Evolutionary conservation across 1,284 basidiomycete species (phyloP), one percentile per base, ranked within the genome.

Genomic region (Xerocomus amazonicus): DNA sequence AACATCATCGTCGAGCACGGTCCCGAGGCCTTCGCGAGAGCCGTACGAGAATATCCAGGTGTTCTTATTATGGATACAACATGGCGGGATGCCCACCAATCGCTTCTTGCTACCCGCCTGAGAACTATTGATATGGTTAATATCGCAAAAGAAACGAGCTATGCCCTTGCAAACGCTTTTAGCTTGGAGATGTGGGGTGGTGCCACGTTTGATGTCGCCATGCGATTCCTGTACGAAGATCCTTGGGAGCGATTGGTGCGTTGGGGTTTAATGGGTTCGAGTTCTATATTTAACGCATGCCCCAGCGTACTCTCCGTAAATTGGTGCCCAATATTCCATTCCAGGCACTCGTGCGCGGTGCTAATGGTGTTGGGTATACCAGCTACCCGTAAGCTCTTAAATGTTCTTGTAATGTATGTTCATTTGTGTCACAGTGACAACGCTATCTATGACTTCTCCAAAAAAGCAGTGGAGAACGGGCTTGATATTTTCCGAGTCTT

Each of bases 401-500:
- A 40, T n/a, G 19, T 17, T 7, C 29, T 45, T 39, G 33, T 9
- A 40, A 38, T 29, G 7, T 37, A 28, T 50, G 10, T 50, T 64
- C 33, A 59, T 45, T 45, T 47, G n/a, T 27, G 36, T 39, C 26
- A 29, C 50, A 91, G 88, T 29, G 97, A 99, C 73, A 99, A 99
- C 65, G 95, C 93, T 56, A 98, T 99, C 73, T 99, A 99, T 73
- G 97, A 99, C 70, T 96, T 96, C 76, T 94, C 90, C 53, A 95
- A 93, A 78, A 90, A 97, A 73, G 97, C 97, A 17, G 96, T 99
- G 27, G 95, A 99, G 76, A 97, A 96, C 60, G 97, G 97, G 69
- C 82, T 99, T 43, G 97, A 99, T 74, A 99, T 99, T 67, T 99
- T 99, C 91, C 84, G 97, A 70, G 94, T 99, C 50, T 99, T 99